These are phyloP conservation scores for Botrytis paeoniae DNA, from an alignment of 2,329 filamentous ascomycete genomes.

Conservation along the genomic window DNA sequence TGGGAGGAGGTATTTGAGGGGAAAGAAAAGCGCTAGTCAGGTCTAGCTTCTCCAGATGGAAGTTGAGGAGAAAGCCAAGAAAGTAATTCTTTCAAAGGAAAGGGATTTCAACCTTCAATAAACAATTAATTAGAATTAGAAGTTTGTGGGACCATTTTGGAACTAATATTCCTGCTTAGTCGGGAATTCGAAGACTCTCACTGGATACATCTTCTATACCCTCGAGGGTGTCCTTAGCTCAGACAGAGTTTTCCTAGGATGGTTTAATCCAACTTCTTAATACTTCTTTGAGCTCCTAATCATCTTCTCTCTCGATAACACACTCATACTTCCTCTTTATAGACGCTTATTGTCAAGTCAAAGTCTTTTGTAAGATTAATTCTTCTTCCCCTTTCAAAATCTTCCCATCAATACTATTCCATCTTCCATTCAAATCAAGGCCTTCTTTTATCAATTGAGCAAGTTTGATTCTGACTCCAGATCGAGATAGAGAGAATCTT, in stretches of 20 bases:
- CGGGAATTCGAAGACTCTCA: neutral
- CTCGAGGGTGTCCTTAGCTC: constrained; percentile 6
- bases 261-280: neutral
- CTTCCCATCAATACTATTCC: neutral
- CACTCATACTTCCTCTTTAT: neutral
- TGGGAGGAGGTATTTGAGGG: neutral
- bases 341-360: neutral
- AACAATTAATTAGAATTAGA: neutral
- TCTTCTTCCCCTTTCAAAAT: neutral
- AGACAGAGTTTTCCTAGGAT: neutral
- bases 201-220: neutral
- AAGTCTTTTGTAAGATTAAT: neutral
- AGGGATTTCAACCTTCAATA: neutral
- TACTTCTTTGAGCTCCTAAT: neutral
- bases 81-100: neutral
- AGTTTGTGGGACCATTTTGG: neutral
- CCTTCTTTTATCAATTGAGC: neutral
- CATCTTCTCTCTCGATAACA: neutral
- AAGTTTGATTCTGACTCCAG: neutral
- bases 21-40: neutral
- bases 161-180: neutral
- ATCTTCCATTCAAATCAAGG: neutral
- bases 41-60: too few relatives aligned
- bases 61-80: neutral
- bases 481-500: neutral